Base-by-base conservation (phyloP, 768 basidiomycete species). In the Rhizopogon rudus region DNA sequence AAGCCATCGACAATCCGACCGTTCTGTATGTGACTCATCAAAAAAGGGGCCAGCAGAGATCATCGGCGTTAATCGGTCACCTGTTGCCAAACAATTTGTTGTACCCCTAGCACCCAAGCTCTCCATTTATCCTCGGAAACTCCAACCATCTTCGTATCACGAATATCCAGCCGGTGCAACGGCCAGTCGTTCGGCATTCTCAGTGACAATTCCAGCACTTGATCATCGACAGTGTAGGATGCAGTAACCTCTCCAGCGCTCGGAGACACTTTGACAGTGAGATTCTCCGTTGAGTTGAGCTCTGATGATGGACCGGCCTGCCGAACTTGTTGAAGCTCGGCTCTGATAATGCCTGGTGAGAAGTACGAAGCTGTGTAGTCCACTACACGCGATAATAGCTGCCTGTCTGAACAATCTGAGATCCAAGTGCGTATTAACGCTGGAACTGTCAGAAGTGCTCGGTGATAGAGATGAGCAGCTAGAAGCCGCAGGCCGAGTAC, bases 131-230 rank as follows among this genome's bases (percentile, higher is more conserved):
- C 85, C 64, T 96, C 94, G 16, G 88, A 82, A 6, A 98, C 93
- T 5, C 93, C 97, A 8, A 97, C 85, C 59, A 83, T 78, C 65
- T 86, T 84, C 40, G 87, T 76, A 58, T 95, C 95, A 64, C 82
- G 82, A n/a, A 98, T 84, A 63, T 95, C 94, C 28, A 98, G 87
- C 43, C 79, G 80, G 59, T 87, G 87, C 37, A 99, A 74, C 0
- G 97, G 97, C 84, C 92, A 99, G 64, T 98, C 96, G 2, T 71
- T 66, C 5, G 97, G 97, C 29, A 98, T 84, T 62, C 86, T 83
- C 58, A 98, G 74, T 40, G 80, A 84, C 55, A 99, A 84, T 72
- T 98, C 96, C 60, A 99, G 81, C 50, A 86, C 81, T 65, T 98
- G 92, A 43, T 99, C 97, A 67, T 99, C 97, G 1, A 99, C 88